Evolutionary conservation across 2,329 filamentous ascomycete genomes (phyloP).

Genomic region (Curvularia hawaiiensis): DNA sequence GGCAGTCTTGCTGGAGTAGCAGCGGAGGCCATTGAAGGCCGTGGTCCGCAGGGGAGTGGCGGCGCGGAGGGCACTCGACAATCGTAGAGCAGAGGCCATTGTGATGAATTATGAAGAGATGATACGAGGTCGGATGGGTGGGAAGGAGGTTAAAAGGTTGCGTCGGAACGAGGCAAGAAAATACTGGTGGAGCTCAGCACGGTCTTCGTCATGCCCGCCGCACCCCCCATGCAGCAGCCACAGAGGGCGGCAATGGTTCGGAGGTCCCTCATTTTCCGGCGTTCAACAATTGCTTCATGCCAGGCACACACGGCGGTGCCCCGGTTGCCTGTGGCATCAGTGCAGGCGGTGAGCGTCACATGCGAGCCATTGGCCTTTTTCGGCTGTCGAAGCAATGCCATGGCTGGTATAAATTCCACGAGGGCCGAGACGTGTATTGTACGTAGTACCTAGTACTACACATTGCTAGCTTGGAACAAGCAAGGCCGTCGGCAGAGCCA

Average conservation of each 20-base stretch:
- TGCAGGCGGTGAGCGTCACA: not conserved
- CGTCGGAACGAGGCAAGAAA: constrained; percentile 32
- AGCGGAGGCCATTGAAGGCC: constrained; percentile 82
- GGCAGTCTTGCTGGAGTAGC: constrained; percentile 90
- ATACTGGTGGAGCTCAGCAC: constrained; percentile 30
- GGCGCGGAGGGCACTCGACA: constrained; percentile 82
- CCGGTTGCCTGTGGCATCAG: not conserved
- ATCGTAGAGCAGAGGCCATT: constrained; percentile 85
- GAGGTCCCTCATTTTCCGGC: constrained; percentile 14
- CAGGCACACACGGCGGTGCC: not conserved
- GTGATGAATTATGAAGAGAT: constrained; percentile 48
- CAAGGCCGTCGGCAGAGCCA: constrained; percentile 9
- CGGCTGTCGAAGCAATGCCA: not conserved
- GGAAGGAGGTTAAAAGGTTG: constrained; percentile 35
- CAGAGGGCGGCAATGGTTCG: constrained; percentile 12
- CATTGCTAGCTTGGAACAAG: constrained; percentile 4
- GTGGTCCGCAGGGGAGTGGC: constrained; percentile 68
- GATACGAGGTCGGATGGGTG: constrained; percentile 41
- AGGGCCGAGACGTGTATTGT: too few species aligned
- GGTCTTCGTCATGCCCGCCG: constrained; percentile 14
- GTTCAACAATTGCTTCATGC: constrained; percentile 2
- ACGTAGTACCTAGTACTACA: too few species aligned
- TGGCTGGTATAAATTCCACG: not conserved
- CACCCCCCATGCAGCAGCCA: constrained; percentile 3
- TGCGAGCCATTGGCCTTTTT: not conserved